Percentiles rank a stretch among this genome's conserved stretches.
These are phyloP conservation scores for Pseudocercospora cruenta DNA, from an alignment of 2,329 filamentous ascomycete species.

Conservation along the genomic window DNA sequence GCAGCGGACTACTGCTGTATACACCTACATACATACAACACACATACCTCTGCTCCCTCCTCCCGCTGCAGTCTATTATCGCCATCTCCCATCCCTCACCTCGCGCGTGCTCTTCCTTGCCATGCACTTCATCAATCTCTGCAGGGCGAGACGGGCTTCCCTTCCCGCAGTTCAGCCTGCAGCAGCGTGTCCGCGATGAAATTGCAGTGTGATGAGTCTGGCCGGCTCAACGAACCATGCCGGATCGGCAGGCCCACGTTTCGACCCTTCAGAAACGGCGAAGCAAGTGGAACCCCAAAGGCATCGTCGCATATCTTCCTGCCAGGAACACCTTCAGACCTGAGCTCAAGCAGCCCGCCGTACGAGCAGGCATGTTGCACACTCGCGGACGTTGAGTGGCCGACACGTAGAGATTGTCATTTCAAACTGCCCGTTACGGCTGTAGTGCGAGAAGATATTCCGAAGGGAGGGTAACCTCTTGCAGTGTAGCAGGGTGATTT, in stretches of 20 bases:
- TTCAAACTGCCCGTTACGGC: not conserved
- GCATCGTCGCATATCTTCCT: not conserved
- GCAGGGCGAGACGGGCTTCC: not conserved
- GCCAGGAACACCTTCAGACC: not conserved
- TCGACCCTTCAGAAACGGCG: slow-evolving; percentile 6
- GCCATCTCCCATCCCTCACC: not conserved
- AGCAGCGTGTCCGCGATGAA: not conserved
- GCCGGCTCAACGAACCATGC: slow-evolving; percentile 4
- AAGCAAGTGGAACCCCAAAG: not conserved
- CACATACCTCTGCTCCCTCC: not conserved
- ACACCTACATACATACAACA: not conserved
- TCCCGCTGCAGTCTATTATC: not conserved
- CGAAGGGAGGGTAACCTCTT: not conserved
- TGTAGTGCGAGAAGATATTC: not conserved
- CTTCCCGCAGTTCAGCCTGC: not conserved
- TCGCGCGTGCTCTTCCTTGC: slow-evolving; percentile 6
- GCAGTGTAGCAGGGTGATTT: not conserved
- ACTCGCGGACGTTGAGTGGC: not conserved
- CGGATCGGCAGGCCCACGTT: slow-evolving; percentile 7
- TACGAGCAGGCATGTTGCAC: not conserved
- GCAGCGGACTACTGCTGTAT: not conserved
- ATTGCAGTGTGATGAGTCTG: slow-evolving; percentile 8
- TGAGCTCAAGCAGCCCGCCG: not conserved
- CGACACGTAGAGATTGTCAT: not conserved
- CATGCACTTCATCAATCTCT: not conserved